phyloP scores from a whole-genome alignment of 2,329 filamentous ascomycete genomes.

The Neophaeococcomyces mojaviensis region DNA sequence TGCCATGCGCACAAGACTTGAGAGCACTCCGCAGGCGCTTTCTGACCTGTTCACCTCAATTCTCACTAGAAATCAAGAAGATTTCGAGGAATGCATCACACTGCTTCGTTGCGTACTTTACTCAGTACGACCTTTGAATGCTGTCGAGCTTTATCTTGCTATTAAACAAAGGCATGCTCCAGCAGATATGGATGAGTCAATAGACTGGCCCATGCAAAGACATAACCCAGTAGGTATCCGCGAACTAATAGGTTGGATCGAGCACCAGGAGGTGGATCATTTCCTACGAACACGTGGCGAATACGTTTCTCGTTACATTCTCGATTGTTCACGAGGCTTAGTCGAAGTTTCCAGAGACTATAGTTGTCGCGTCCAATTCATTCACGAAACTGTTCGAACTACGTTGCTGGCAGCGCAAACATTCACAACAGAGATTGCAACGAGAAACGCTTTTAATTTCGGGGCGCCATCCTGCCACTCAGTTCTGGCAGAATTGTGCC shows the following conservation, averaged over 20 bases:
- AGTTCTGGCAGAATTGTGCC: no score
- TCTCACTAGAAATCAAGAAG: slow-evolving; percentile 38
- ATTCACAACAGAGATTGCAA: no score
- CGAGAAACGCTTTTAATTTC: no score
- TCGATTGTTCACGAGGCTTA: slow-evolving; percentile 45
- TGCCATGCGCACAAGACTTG: slow-evolving; percentile 27
- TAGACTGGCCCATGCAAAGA: not conserved
- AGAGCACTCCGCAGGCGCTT: slow-evolving; percentile 35
- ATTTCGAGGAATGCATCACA: slow-evolving; percentile 26
- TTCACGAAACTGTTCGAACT: slow-evolving; percentile 34
- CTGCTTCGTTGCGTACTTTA: slow-evolving; percentile 45
- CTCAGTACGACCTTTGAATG: slow-evolving; percentile 36
- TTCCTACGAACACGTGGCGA: no score
- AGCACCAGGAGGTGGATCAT: no score
- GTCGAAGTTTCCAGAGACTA: slow-evolving; percentile 23
- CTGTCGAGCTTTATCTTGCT: slow-evolving; percentile 41
- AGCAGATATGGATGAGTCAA: not conserved
- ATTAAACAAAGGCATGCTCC: slow-evolving; percentile 15
- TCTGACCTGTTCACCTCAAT: slow-evolving; percentile 46
- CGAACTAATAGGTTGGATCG: no score
- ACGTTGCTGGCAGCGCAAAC: no score
- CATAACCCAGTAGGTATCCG: no score
- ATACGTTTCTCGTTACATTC: slow-evolving; percentile 30
- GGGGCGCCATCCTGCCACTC: no score
- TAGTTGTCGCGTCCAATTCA: slow-evolving; percentile 38